phyloP scores from a whole-genome alignment of 139 green algal species.

The Volvox africanus region DNA sequence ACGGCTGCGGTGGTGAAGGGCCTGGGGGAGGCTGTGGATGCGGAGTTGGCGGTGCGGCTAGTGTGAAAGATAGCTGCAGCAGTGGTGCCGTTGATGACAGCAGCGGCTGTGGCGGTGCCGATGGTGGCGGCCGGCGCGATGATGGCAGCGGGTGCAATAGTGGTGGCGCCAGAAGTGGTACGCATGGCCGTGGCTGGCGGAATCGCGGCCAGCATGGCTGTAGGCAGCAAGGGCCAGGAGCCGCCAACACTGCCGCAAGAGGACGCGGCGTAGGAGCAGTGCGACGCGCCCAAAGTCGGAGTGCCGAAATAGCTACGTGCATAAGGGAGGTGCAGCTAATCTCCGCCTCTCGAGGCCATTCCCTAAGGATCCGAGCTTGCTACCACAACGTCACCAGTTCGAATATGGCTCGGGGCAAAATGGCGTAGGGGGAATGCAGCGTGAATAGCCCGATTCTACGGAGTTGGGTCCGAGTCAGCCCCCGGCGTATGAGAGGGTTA shows the following conservation, averaged over 20 bases:
- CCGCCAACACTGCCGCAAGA: not conserved
- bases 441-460: too few species aligned
- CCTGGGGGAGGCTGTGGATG: slow-evolving; percentile 28
- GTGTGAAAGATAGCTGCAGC: slow-evolving; percentile 17
- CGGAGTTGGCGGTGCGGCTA: slow-evolving; percentile 35
- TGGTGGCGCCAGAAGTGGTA: not conserved
- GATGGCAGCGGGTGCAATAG: not conserved
- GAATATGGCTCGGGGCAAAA: too few species aligned
- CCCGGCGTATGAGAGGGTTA: too few species aligned
- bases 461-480: too few species aligned
- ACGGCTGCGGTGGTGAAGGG: slow-evolving; percentile 36
- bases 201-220: not conserved
- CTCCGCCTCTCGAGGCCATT: too few species aligned
- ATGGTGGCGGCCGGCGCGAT: slow-evolving; percentile 4
- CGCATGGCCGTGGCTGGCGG: not conserved
- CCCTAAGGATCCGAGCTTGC: too few species aligned
- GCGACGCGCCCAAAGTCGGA: not conserved
- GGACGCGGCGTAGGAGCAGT: not conserved
- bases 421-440: too few species aligned
- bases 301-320: too few species aligned
- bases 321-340: too few species aligned
- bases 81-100: not conserved
- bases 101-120: not conserved
- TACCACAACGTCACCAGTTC: too few species aligned
- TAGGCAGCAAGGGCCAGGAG: not conserved